phyloP scores from a whole-genome alignment of 257 asterid genomes.

The Solanum virginianum region DNA sequence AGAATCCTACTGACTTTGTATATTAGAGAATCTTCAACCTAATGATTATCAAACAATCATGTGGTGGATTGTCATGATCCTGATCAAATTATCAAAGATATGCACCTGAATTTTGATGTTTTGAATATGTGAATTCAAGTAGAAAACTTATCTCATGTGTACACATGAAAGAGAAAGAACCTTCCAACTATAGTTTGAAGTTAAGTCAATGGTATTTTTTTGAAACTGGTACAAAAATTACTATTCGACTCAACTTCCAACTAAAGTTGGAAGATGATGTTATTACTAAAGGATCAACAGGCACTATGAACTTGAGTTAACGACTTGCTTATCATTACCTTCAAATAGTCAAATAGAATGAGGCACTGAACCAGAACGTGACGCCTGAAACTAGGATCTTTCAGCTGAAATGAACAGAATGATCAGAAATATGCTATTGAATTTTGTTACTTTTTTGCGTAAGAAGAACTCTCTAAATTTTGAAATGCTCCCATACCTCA shows the following conservation, averaged over 20 bases:
- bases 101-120: neutral
- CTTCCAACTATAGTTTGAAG: neutral
- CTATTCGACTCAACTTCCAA: neutral
- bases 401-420: constrained; percentile 41
- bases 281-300: neutral
- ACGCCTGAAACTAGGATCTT: constrained; percentile 97
- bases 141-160: neutral
- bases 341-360: constrained; percentile 82
- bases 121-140: neutral
- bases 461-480: neutral
- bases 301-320: neutral
- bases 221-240: neutral
- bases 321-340: constrained; percentile 41
- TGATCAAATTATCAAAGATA: neutral
- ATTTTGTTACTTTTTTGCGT: neutral
- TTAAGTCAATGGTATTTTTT: neutral
- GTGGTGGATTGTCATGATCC: neutral
- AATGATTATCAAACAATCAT: neutral
- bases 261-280: neutral
- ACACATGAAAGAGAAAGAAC: neutral
- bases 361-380: constrained; percentile 93
- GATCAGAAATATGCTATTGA: constrained; percentile 1
- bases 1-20: neutral
- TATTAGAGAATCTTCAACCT: neutral
- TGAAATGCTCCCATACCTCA: constrained; percentile 45